Evolutionary conservation across 257 asterid genomes (phyloP), one percentile per base, ranked within the genome.

Genomic region (Cynanchum wilfordii): DNA sequence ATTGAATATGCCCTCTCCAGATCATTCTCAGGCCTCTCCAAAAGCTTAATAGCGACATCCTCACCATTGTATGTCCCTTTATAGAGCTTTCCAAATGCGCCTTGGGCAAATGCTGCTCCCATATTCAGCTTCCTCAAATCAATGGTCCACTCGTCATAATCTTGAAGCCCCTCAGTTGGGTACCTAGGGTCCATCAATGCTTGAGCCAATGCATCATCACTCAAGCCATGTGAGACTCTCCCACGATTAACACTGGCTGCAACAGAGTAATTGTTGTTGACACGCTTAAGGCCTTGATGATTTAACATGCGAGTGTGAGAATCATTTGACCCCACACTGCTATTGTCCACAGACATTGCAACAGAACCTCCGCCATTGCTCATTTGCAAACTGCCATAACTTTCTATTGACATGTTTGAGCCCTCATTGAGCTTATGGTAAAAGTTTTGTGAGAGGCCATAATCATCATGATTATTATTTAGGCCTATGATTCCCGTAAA

Each of bases 81-180:
- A 69, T 94, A 94, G 77, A 94, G 96, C 77, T 94, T 94, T 19
- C 99, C 99, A 79, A 94, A 94, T 75, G 99, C 99, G 58, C 98
- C 99, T 75, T 94, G 96, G 62, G 99, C 99, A 74, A 94, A 94
- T 57, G 99, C 99, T 0, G 96, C 90, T 17, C 99, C 99, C 97
- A 94, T 94, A 82, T 86, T 86, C 72, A 94, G 99, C 86, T 86
- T 94, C 86, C 96, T 82, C 86, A 94, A 69, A 86, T 94, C 97
- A 79, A 94, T 88, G 3, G 94, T 90, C 99, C 98, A 92, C 49
- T 92, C 98, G 12, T 92, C 92, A 72, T 90, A 95, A 82, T 88
- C 76, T 54, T 90, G 95, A 76, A 91, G 99, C 70, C 97, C 99
- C 70, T 88, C 91, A 12, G 97, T 89, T 25, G 95, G 97, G 79